Conservation (phyloP, 2,329 filamentous ascomycete genomes). For the Lasiodiplodia sp. region DNA sequence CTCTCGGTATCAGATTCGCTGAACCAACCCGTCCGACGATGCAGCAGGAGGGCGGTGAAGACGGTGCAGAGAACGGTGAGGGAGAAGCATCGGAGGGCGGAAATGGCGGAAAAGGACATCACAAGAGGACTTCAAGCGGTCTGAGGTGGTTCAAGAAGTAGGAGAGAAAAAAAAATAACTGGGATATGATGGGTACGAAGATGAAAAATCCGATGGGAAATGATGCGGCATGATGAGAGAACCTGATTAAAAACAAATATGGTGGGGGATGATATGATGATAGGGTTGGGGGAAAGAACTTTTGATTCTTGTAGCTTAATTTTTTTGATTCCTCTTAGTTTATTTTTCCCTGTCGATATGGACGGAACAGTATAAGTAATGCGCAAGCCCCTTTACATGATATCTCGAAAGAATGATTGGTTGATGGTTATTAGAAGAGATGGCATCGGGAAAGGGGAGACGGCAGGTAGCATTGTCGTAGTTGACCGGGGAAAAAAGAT, state of each 20-base stretch:
- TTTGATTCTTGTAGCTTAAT: not conserved
- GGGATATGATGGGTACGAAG: not conserved
- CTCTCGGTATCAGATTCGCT: conserved; percentile 33
- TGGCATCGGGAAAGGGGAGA: not conserved
- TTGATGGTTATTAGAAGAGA: not conserved
- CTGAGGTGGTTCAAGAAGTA: conserved; percentile 23
- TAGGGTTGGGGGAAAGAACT: not conserved
- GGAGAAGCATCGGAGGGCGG: not conserved
- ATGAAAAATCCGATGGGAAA: not conserved
- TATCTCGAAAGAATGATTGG: not conserved
- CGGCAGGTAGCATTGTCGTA: not conserved
- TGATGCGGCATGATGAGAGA: not conserved
- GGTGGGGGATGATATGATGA: not conserved
- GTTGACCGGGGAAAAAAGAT: not conserved
- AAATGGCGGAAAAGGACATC: conserved; percentile 9
- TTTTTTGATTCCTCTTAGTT: not conserved
- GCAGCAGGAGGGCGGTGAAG: conserved; percentile 9
- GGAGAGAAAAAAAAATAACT: not conserved
- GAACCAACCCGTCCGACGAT: conserved; percentile 18
- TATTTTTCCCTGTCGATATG: not conserved
- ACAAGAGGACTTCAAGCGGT: conserved; percentile 25
- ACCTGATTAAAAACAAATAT: not conserved
- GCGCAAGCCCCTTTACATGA: not conserved
- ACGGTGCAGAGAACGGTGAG: not conserved
- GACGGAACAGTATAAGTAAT: not conserved